Base-by-base conservation (phyloP, 2,329 filamentous ascomycete species). In the Neofusicoccum cordaticola region DNA sequence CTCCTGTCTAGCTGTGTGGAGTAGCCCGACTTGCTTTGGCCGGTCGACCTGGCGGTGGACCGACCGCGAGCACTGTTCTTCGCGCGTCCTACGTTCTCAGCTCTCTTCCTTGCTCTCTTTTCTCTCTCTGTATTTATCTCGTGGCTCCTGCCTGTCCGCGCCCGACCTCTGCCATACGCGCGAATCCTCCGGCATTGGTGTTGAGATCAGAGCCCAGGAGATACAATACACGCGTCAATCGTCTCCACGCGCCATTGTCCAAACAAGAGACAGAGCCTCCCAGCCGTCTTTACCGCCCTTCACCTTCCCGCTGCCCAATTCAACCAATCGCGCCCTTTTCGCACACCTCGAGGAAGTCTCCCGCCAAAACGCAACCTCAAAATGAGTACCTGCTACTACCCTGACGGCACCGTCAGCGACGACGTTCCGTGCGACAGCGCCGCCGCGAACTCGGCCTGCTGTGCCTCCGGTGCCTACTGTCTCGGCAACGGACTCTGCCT, bases 401-500 rank as follows among this genome's bases (percentile, higher is more conserved):
- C 58, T 2, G 58, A 51, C 37, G 58, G 47, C 15, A 13, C 42
- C 27, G 8, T 15, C 3, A 6, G 45, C 9, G n/a, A 17, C n/a
- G 51, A 64, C 42, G n/a, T 41, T 2, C 56, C 45, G 7, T 65
- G 63, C 63, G 56, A 65, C 52, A 31, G 15, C 27, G 52, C 57
- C 11, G 56, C 63, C 8, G n/a, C 27, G 17, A 4, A 44, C 3
- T 53, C 56, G 4, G 34, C 44, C 12, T 65, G 63, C 57, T 65
- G 63, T 47, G 50, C 50, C 39, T 31, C 47, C 31, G 37, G 15
- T 12, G 63, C 45, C 6, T 62, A 52, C 56, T 65, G 57, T 22
- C 48, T 65, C 39, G 57, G 37, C 34, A 65, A 65, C 57, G 63
- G 63, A 37, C 37, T 65, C 19, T 65, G 63, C 31, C 56, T 42